These are phyloP conservation scores for Fusarium piperis DNA, from an alignment of 2,329 filamentous ascomycete genomes.

Conservation along the genomic window DNA sequence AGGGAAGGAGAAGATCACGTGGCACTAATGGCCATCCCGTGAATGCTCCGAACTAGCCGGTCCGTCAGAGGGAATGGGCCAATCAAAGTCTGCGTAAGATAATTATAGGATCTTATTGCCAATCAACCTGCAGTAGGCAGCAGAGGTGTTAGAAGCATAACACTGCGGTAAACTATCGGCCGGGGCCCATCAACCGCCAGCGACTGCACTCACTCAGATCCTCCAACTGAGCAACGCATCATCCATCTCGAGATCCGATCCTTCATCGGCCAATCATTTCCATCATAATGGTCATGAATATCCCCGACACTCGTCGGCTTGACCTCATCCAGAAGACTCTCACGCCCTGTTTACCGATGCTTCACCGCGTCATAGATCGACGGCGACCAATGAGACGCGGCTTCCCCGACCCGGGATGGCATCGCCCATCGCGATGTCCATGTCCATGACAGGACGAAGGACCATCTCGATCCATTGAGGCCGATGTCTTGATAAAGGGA, in stretches of 20 bases:
- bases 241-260: not conserved
- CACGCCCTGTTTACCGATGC: not conserved
- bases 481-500: not conserved
- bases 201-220: not conserved
- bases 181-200: not conserved
- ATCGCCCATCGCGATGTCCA: not conserved
- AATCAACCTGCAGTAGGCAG: not conserved
- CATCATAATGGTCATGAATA: slow-evolving; percentile 14
- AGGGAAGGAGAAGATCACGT: not conserved
- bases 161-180: not conserved
- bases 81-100: not conserved
- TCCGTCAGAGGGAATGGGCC: not conserved
- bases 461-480: not conserved
- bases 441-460: not conserved
- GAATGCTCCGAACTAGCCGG: not conserved
- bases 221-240: slow-evolving; percentile 14
- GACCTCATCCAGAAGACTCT: not conserved
- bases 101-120: not conserved
- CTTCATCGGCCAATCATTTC: slow-evolving; percentile 18
- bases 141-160: not conserved
- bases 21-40: not conserved
- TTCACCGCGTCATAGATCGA: slow-evolving; percentile 31
- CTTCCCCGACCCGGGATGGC: not conserved
- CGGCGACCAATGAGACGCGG: not conserved
- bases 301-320: not conserved